Base-by-base conservation (phyloP, 129 eudicot genomes). In the Centaurea solstitialis region DNA sequence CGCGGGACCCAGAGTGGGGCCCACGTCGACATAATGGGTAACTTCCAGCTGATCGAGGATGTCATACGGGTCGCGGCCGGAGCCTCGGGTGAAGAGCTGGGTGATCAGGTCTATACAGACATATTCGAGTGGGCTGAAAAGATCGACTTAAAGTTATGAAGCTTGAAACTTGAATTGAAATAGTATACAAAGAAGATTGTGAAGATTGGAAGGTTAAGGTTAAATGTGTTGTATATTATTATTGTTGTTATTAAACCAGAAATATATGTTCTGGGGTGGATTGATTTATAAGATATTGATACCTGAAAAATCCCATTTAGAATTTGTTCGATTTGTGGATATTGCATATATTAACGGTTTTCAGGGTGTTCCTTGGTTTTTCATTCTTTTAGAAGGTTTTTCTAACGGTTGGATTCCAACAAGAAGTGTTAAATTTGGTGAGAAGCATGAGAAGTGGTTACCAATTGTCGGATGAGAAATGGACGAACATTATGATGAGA, bases 11-110 rank as follows among this genome's bases (percentile, higher is more conserved):
- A 87, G 80, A 95, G 99, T 73, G 99, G 99, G 3, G 92, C 98
- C 69, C 99, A 95, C 21, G 99, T 95, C 37, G 99, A 95, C 78
- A 95, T 95, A 6, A 93, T 95, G 99, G 99, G 99, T 57, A 95
- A 95, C 68, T 95, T 93, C 10, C 98, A 94, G 2, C 76, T 95
- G 85, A 93, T 95, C 9, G 99, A 95, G 83, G 99, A 95, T 64
- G 74, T 95, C 3, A 92, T 95, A 79, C 89, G 88, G 80, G 88
- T 95, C 61, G 99, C 98, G 24, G 98, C 98, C 21, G 99, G 99
- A 37, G 97, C 90, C 35, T 85, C 81, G 0, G 98, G 99, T 12
- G 97, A 93, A 62, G 98, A 93, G 17, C 70, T 95, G 87, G 99
- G 98, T 37, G 99, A 95, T 79, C 93, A 76, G 23, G 93, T 95